Evolutionary conservation across 768 basidiomycete species (phyloP).

Genomic region (Arthromyces matolae): DNA sequence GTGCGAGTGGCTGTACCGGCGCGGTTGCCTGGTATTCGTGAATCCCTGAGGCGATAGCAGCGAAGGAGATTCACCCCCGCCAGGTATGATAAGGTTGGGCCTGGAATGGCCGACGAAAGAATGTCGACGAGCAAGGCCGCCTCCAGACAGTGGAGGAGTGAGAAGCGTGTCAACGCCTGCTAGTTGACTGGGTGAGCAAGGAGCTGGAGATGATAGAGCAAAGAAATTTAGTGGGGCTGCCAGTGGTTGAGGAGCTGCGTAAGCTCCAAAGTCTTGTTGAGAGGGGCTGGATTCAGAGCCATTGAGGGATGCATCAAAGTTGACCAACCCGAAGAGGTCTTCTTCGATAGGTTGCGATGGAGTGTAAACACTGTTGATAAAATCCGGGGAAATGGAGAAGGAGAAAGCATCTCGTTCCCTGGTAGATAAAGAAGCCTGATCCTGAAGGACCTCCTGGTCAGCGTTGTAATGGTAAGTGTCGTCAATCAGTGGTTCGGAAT

Average conservation of each 20-base stretch:
- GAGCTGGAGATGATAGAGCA: neutral
- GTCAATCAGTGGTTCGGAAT: neutral
- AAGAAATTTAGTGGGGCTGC: neutral
- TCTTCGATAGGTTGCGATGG: neutral
- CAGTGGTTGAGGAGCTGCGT: neutral
- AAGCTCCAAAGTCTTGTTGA: neutral
- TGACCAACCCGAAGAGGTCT: neutral
- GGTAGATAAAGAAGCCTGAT: neutral
- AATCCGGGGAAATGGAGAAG: too few relatives aligned
- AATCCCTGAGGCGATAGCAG: neutral
- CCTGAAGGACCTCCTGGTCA: conserved; percentile 3
- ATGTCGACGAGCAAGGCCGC: neutral
- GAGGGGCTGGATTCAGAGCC: neutral
- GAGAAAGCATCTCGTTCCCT: neutral
- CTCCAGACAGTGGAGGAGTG: neutral
- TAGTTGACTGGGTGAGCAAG: neutral
- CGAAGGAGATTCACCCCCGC: neutral
- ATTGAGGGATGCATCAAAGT: neutral
- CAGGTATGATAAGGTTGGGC: neutral
- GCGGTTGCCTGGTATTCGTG: neutral
- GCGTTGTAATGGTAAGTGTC: neutral
- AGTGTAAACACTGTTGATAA: neutral
- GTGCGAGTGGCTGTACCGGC: conserved; percentile 12
- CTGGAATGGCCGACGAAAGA: neutral
- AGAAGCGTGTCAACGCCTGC: neutral